A percentile compares a stretch with the other conserved stretches of the same genome.
Evolutionary conservation across 2,329 filamentous ascomycete species (phyloP).

Genomic region (Xenosphaeropsis pyriputrescens): DNA sequence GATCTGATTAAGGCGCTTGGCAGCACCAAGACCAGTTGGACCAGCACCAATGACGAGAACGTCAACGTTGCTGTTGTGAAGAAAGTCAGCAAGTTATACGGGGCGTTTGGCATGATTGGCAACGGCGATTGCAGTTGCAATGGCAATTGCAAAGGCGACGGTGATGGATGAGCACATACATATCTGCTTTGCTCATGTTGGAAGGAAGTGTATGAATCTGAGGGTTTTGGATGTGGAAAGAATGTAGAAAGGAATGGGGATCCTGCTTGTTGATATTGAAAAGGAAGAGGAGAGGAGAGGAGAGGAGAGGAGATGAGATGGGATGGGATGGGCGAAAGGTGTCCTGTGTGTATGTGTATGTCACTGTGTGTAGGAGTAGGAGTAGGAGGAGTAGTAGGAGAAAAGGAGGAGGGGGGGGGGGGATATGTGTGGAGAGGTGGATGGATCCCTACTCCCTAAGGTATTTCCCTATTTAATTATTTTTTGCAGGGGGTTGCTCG

Average conservation of each 20-base stretch:
- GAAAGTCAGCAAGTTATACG: constrained; percentile 4
- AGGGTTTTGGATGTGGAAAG: neutral
- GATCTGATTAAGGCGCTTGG: constrained; percentile 93
- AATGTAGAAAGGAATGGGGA: neutral
- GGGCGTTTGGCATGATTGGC: neutral
- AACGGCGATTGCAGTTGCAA: neutral
- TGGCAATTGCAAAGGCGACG: neutral
- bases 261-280: neutral
- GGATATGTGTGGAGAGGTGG: neutral
- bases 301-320: too few species aligned
- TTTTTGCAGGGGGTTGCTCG: too few species aligned
- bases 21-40: constrained; percentile 92
- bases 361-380: neutral
- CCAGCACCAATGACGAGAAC: constrained; percentile 96
- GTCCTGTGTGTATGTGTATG: too few species aligned
- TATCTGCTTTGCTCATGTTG: constrained; percentile 1
- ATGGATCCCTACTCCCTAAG: too few species aligned
- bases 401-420: neutral
- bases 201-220: neutral
- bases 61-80: constrained; percentile 61
- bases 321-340: too few species aligned
- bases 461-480: too few species aligned
- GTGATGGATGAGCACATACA: constrained; percentile 1
- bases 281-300: too few species aligned
- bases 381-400: neutral